Evolutionary conservation across 2,329 filamentous ascomycete genomes (phyloP).

Genomic region (Paracoccidioides brasiliensis): DNA sequence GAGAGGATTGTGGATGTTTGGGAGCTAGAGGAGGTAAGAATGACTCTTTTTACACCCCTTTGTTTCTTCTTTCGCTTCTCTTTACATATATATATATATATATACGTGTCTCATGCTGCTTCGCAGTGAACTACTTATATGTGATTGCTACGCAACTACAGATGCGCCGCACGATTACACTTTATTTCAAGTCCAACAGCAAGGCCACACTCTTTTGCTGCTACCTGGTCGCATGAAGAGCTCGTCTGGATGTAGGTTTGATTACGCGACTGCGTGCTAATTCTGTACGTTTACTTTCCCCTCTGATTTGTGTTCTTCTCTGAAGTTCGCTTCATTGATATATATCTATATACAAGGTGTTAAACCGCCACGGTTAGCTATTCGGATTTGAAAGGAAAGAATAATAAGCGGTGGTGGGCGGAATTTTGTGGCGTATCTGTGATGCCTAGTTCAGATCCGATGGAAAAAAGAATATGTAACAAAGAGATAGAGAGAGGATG

Average conservation of each 20-base stretch:
- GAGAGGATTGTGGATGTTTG: slow-evolving; percentile 34
- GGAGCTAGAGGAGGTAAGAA: slow-evolving; percentile 30
- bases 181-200: slow-evolving; percentile 36
- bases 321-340: not conserved
- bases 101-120: not conserved
- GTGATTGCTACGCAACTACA: not conserved
- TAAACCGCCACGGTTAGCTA: no score
- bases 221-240: not conserved
- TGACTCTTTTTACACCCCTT: not conserved
- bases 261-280: not conserved
- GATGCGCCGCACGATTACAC: slow-evolving; percentile 27
- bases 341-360: no score
- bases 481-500: no score
- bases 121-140: not conserved
- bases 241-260: not conserved
- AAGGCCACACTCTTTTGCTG: slow-evolving; percentile 33
- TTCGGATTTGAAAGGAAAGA: no score
- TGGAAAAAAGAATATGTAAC: no score
- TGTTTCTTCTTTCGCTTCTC: no score
- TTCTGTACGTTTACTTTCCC: not conserved
- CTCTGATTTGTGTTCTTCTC: not conserved
- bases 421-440: no score
- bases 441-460: no score
- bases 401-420: no score
- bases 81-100: no score